Percentiles rank a stretch among this genome's conserved stretches.
Evolutionary conservation across 768 basidiomycete genomes (phyloP).

Genomic region (Xerocomus potaroensis): DNA sequence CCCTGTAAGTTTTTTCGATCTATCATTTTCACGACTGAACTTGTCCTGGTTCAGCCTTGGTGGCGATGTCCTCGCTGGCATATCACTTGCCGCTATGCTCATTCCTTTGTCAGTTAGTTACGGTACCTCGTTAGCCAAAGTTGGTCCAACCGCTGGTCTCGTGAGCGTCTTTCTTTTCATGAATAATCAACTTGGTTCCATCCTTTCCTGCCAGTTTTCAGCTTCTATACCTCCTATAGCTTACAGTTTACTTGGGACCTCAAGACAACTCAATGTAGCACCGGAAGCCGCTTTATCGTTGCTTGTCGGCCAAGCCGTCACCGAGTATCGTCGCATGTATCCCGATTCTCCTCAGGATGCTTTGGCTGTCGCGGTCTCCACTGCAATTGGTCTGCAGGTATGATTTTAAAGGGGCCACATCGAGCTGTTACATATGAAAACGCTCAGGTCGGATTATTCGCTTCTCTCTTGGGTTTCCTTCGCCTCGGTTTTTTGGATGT

Average conservation of each 20-base stretch:
- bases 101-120: constrained; percentile 91
- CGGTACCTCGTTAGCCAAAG: constrained; percentile 79
- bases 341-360: constrained; percentile 39
- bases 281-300: constrained; percentile 88
- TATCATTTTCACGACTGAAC: neutral
- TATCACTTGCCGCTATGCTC: constrained; percentile 81
- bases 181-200: neutral
- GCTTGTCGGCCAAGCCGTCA: constrained; percentile 81
- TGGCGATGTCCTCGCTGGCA: constrained; percentile 77
- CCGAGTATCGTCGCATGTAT: constrained; percentile 55
- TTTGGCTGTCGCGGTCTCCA: constrained; percentile 64
- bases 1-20: constrained; percentile 45
- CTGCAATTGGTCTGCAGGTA: constrained; percentile 83
- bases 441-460: constrained; percentile 75
- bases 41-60: constrained; percentile 39
- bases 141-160: constrained; percentile 82
- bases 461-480: constrained; percentile 82
- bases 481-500: constrained; percentile 92
- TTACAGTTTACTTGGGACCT: constrained; percentile 89
- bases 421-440: neutral
- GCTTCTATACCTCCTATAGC: constrained; percentile 84
- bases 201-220: constrained; percentile 51
- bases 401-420: constrained; percentile 4
- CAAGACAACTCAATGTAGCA: constrained; percentile 74
- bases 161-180: constrained; percentile 38